Base-by-base conservation (phyloP, 1,284 basidiomycete species). In the Trichosporon sp. region DNA sequence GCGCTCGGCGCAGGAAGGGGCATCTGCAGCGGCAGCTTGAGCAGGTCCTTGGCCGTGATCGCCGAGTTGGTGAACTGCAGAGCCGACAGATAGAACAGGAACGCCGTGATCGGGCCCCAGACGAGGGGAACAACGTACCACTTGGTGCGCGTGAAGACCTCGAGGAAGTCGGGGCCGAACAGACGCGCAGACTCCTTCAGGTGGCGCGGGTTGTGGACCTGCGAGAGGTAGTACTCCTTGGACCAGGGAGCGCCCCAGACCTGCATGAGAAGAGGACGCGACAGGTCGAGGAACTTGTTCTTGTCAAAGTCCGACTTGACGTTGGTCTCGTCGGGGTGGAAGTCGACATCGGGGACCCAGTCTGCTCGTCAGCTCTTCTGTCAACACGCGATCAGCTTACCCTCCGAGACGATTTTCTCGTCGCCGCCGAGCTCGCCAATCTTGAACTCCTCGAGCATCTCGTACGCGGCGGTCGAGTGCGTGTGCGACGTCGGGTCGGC, bases 121-220 rank as follows among this genome's bases (percentile, higher is more conserved):
- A 99, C 77, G 65, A 91, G 80, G 9, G 97, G 97, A 9, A 99
- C 91, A 3, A 97, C 91, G 84, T 91, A 99, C 97, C 97, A 99
- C 68, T 89, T 85, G 32, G 96, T 98, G 53, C 91, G 87, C 0
- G 95, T 97, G 78, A 91, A 89, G 68, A 89, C 90, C 86, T 99
- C 96, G 42, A 98, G 89, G 72, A 90, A 87, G 69, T 87, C 85
- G 6, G 90, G 89, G 18, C 91, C 91, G 80, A 99, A 98, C 73
- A 99, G 86, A 71, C 92, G 89, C 0, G 95, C 95, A 12, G 93
- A 90, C 62, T 95, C 87, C 32, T 90, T 87, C 65, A 97, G 82
- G 83, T 99, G 97, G 63, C 96, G 89, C 7, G 96, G 92, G 83
- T 96, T 93, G 83, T 99, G 96, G 0, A 99, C 94, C 83, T 99